A percentile compares a stretch with the other conserved stretches of the same genome.
Evolutionary conservation across 768 basidiomycete genomes (phyloP).

Genomic region (Cystobasidium tubakii): DNA sequence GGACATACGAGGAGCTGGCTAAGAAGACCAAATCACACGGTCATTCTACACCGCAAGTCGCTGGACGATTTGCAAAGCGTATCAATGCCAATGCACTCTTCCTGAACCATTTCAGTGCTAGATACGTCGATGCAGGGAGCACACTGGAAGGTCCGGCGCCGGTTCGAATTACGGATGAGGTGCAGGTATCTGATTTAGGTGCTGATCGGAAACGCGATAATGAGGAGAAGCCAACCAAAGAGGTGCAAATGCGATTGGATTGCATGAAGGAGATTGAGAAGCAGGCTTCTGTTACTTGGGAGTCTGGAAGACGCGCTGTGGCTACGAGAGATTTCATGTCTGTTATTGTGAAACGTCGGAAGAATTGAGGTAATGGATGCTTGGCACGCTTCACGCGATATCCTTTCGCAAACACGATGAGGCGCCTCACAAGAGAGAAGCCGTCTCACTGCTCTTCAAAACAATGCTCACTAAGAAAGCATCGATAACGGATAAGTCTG

Average conservation of each 20-base stretch:
- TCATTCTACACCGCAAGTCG: constrained; percentile 66
- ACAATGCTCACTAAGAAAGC: neutral
- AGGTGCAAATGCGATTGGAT: neutral
- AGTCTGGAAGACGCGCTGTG: neutral
- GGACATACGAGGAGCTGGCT: constrained; percentile 56
- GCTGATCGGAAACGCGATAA: neutral
- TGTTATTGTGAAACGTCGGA: constrained; percentile 21
- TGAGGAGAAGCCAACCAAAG: neutral
- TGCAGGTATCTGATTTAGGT: constrained; percentile 4
- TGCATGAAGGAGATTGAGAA: constrained; percentile 20
- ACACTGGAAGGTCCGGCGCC: neutral
- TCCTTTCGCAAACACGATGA: neutral
- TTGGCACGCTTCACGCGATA: too few species aligned
- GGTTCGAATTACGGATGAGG: constrained; percentile 1
- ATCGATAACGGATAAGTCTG: neutral
- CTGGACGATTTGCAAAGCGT: constrained; percentile 64
- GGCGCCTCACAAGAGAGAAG: neutral
- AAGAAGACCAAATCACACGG: constrained; percentile 61
- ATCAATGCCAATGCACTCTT: constrained; percentile 61
- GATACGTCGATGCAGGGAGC: constrained; percentile 52
- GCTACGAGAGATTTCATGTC: constrained; percentile 34
- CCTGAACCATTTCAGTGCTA: constrained; percentile 70
- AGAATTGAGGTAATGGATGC: neutral
- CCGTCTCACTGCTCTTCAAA: neutral
- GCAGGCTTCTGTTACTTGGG: constrained; percentile 28